Conservation (phyloP, 768 basidiomycete genomes). For the Lentinula detonsa region DNA sequence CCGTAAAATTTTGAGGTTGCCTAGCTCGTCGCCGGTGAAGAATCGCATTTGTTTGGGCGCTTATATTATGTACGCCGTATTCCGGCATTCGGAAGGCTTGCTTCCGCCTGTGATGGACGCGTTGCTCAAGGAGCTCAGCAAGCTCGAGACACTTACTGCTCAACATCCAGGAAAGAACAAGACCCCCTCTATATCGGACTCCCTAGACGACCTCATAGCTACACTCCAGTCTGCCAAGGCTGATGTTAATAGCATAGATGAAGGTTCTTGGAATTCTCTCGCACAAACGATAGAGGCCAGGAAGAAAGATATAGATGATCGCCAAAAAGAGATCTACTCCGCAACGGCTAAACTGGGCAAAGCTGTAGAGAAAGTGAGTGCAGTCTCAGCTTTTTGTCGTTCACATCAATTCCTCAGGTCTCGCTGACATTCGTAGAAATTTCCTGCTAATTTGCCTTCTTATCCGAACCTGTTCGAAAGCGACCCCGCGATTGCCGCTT, state of each 20-base stretch:
- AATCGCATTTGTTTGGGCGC: slow-evolving; percentile 32
- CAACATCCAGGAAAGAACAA: slow-evolving; percentile 42
- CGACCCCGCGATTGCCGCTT: slow-evolving; percentile 46
- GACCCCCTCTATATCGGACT: slow-evolving; percentile 45
- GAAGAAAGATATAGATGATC: slow-evolving; percentile 84
- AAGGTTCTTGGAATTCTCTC: slow-evolving; percentile 44
- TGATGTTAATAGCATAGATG: slow-evolving; percentile 39
- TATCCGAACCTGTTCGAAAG: slow-evolving; percentile 67
- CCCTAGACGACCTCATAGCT: slow-evolving; percentile 59
- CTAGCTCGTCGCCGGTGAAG: slow-evolving; percentile 73
- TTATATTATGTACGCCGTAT: background rate
- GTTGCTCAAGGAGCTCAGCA: slow-evolving; percentile 72
- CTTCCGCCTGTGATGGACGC: slow-evolving; percentile 52
- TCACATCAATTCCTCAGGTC: background rate
- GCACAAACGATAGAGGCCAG: slow-evolving; percentile 54
- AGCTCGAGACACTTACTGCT: slow-evolving; percentile 60
- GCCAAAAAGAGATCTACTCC: slow-evolving; percentile 84
- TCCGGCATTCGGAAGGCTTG: background rate
- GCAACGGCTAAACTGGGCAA: slow-evolving; percentile 78
- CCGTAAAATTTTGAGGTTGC: slow-evolving; percentile 59
- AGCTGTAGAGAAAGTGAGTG: slow-evolving; percentile 78
- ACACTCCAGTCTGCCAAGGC: slow-evolving; percentile 54
- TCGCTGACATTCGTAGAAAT: slow-evolving; percentile 37
- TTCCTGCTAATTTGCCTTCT: slow-evolving; percentile 53
- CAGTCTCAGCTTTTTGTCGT: background rate